Evolutionary conservation across 2,329 filamentous ascomycete genomes (phyloP), one percentile per base, ranked within the genome.

Genomic region (Aspergillus carbonarius): DNA sequence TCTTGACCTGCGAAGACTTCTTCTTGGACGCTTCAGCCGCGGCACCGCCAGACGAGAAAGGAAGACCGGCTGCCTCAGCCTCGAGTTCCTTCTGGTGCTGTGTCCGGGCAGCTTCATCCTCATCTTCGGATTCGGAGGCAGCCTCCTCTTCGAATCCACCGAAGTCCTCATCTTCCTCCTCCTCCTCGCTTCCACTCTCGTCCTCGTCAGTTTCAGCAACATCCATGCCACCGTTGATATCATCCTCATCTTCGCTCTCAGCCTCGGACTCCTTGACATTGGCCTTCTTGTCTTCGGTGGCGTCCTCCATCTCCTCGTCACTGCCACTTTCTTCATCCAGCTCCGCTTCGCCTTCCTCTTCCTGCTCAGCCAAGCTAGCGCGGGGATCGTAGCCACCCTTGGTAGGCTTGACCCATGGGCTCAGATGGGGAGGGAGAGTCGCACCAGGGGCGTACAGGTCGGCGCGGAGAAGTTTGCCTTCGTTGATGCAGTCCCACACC

Each of bases 401-500:
- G 60, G 88, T 89, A 61, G 86, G 83, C 82, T 93, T 93, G 63
- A 98, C 92, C 83, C 96, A 99, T 25, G 95, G 95, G 75, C 93
- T 98, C 68, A 99, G 78, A 82, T 99, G 95, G 12, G 95, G 95
- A 20, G 95, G 95, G 32, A 99, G 82, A 66, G 91, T 88, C 17
- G 93, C 89, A 17, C 95, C 95, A 1, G 95, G 95, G 0, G 89
- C 91, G 70, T 99, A 99, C 35, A 93, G 78, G 71, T 97, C 92
- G 32, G 93, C 86, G 64, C 90, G 85, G 74, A 97, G 88, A 57
- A 99, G 80, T 76, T 93, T 92, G 62, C 92, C 91, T 47, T 95
- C 91, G 74, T 99, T 99, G 74, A 96, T 81, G 69, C 91, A 93
- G 72, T 99, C 95, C 95, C 95, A 99, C 4, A 99, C 87, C 93